These are phyloP conservation scores for Albizia julibrissin DNA, from an alignment of 306 rosid genomes.

Conservation along the genomic window DNA sequence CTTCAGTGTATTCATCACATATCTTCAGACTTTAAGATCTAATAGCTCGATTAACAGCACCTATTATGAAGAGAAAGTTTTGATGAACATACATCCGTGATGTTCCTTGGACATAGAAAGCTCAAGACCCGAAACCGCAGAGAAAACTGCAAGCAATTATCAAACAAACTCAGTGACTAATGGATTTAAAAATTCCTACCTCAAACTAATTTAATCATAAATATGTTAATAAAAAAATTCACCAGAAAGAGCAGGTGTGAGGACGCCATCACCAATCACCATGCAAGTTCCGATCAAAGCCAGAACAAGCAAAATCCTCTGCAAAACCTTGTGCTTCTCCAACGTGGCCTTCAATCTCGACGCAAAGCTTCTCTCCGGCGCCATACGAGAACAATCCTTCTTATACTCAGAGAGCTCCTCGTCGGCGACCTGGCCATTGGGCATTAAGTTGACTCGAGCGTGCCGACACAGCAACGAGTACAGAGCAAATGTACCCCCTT, in stretches of 20 bases:
- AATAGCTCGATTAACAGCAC: neutral
- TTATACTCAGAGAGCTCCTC: constrained; percentile 61
- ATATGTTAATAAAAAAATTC: constrained; percentile 7
- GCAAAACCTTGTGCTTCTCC: constrained; percentile 60
- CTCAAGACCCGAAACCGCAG: constrained; percentile 80
- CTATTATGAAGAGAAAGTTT: neutral
- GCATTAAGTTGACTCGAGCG: constrained; percentile 60
- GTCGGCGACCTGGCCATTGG: constrained; percentile 61
- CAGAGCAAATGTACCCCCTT: constrained; percentile 78
- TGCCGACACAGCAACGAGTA: constrained; percentile 74
- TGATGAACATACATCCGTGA: constrained; percentile 55
- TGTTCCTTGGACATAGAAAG: constrained; percentile 63
- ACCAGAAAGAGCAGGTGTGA: constrained; percentile 79
- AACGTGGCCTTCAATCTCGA: constrained; percentile 48
- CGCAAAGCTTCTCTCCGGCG: constrained; percentile 39
- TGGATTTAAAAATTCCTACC: neutral
- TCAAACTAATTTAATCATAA: neutral
- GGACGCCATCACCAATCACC: constrained; percentile 79
- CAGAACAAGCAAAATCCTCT: constrained; percentile 61
- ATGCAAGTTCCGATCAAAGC: constrained; percentile 74
- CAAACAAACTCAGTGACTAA: constrained; percentile 29
- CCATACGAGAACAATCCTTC: constrained; percentile 26
- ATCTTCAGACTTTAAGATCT: neutral
- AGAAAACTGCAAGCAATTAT: constrained; percentile 56
- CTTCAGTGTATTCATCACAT: neutral